Evolutionary conservation across 805 yeast genomes (phyloP).

Genomic region (Kuraishia capsulata): DNA sequence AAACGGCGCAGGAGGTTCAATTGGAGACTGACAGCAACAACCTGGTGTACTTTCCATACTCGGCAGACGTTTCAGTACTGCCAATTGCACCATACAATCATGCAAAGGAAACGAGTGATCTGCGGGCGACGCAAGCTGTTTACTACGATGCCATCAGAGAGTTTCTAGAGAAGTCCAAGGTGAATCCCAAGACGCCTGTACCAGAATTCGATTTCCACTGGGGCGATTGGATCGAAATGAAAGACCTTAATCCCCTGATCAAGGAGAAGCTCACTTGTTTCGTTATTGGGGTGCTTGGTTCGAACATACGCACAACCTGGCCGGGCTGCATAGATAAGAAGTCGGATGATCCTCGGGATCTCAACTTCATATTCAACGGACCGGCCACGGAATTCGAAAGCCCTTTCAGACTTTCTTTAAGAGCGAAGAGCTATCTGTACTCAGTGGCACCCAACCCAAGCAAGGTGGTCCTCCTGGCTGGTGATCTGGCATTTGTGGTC

Average conservation of each 20-base stretch:
- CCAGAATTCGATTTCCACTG: conserved; percentile 38
- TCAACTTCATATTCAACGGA: conserved; percentile 14
- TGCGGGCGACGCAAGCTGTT: conserved; percentile 22
- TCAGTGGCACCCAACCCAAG: conserved; percentile 36
- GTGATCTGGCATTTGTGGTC: conserved; percentile 29
- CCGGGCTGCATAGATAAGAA: conserved; percentile 25
- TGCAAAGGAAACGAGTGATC: conserved; percentile 23
- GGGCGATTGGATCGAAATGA: conserved; percentile 47
- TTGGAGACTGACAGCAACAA: conserved; percentile 1
- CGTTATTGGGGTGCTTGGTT: conserved; percentile 33
- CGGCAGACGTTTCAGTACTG: conserved; percentile 19
- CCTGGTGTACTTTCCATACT: conserved; percentile 19
- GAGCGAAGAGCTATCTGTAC: conserved; percentile 33
- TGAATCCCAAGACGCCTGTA: conserved; percentile 18
- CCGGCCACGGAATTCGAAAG: conserved; percentile 24
- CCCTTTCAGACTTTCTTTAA: conserved; percentile 25
- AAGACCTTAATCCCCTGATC: conserved; percentile 26
- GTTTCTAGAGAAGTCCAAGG: conserved; percentile 15
- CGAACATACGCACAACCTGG: conserved; percentile 31
- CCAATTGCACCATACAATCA: conserved; percentile 29
- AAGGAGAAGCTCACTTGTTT: conserved; percentile 33
- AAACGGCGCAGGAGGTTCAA: not conserved
- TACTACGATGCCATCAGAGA: conserved; percentile 23
- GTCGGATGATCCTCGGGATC: conserved; percentile 9
- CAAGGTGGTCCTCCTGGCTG: conserved; percentile 29